Percentiles rank a stretch among this genome's conserved stretches.
Conservation (phyloP, 176 grass and related monocot genomes). For the Leersia perrieri region DNA sequence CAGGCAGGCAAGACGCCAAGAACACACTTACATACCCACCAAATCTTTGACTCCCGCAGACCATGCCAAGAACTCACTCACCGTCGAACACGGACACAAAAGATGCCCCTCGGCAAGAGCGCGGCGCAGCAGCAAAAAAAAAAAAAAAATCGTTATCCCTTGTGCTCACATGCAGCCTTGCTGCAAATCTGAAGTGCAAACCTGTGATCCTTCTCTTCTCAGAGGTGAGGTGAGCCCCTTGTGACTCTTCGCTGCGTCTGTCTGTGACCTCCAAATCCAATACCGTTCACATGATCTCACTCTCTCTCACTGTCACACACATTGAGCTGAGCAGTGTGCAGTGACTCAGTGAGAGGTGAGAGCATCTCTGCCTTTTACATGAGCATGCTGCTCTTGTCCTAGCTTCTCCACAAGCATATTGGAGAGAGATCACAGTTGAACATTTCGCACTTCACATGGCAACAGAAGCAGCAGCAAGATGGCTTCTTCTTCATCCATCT, state of each 20-base stretch:
- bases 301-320: constrained; percentile 12
- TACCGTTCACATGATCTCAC: constrained; percentile 37
- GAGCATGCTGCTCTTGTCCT: constrained; percentile 10
- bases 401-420: neutral
- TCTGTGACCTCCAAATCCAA: constrained; percentile 16
- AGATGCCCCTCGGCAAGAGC: constrained; percentile 30
- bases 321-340: neutral
- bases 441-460: constrained; percentile 10
- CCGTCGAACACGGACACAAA: neutral
- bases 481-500: neutral
- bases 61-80: constrained; percentile 1
- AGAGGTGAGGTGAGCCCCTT: neutral
- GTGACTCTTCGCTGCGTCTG: too few relatives aligned
- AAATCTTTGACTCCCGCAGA: constrained; percentile 1
- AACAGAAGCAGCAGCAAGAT: constrained; percentile 8
- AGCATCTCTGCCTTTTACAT: neutral
- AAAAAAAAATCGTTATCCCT: constrained; percentile 35
- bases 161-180: constrained; percentile 16
- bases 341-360: neutral
- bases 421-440: neutral
- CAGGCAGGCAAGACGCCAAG: constrained; percentile 3
- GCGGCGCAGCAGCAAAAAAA: neutral
- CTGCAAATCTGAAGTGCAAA: neutral
- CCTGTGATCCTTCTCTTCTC: neutral
- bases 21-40: neutral